These are phyloP conservation scores for Saccharomyces pastorianus DNA, from an alignment of 1,139 yeast species.

Conservation along the genomic window DNA sequence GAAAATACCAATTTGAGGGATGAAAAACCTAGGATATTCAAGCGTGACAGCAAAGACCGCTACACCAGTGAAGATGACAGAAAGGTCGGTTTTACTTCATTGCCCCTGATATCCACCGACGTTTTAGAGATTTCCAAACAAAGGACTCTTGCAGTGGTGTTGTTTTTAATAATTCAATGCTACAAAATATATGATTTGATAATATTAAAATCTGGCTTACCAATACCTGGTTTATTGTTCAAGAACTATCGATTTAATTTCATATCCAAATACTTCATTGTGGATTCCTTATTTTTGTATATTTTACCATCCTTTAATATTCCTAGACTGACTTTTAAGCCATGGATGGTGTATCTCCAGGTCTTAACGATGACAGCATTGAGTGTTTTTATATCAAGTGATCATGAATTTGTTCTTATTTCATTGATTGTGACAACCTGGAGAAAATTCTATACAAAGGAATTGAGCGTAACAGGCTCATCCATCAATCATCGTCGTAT, in stretches of 20 bases:
- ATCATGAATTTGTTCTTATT: conserved; percentile 41
- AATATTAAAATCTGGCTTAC: conserved; percentile 31
- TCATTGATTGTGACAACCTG: conserved; percentile 42
- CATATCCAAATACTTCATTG: conserved; percentile 57
- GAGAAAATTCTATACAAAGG: conserved; percentile 47
- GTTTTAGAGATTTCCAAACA: conserved; percentile 78
- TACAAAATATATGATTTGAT: conserved; percentile 71
- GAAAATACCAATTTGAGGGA: background rate
- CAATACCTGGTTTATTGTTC: conserved; percentile 30
- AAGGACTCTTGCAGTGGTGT: conserved; percentile 52
- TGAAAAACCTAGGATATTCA: background rate
- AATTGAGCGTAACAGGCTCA: conserved; percentile 60
- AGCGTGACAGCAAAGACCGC: background rate
- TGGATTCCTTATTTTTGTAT: conserved; percentile 68
- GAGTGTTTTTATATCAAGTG: conserved; percentile 35
- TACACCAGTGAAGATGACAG: background rate
- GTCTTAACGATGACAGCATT: conserved; percentile 31
- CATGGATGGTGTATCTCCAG: conserved; percentile 33
- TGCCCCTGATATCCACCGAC: conserved; percentile 46
- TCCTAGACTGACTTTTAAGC: conserved; percentile 56
- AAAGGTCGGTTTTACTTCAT: background rate
- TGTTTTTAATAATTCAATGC: conserved; percentile 69
- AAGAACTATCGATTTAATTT: conserved; percentile 50
- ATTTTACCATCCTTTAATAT: conserved; percentile 64
- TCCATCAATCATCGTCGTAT: conserved; percentile 37